These are phyloP conservation scores for Fusarium incarnatum DNA, from an alignment of 2,329 filamentous ascomycete genomes.

Conservation along the genomic window DNA sequence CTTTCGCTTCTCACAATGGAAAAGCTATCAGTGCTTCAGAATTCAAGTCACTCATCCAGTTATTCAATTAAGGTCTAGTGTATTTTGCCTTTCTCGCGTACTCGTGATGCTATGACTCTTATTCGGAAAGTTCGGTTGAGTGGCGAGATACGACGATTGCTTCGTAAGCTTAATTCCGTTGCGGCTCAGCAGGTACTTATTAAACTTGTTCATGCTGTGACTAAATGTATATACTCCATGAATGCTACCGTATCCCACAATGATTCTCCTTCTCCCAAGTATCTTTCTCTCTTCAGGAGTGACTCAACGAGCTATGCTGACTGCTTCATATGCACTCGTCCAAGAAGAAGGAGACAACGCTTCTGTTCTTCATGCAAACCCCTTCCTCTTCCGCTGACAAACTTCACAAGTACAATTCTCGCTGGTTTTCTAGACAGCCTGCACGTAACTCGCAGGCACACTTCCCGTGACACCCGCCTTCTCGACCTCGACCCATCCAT, in stretches of 20 bases:
- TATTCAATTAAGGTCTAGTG: not conserved
- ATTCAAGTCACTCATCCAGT: not conserved
- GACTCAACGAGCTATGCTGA: conserved; percentile 7
- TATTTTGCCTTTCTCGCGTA: not conserved
- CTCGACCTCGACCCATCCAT: conserved; percentile 98
- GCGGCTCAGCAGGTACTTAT: conserved; percentile 7
- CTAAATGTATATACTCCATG: conserved; percentile 28
- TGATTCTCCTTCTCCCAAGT: not conserved
- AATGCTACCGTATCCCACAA: conserved; percentile 23
- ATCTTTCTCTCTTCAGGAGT: conserved; percentile 11
- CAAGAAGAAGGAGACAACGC: not conserved
- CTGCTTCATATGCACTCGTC: conserved; percentile 18
- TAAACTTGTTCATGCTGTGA: conserved; percentile 1
- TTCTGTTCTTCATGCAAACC: not conserved
- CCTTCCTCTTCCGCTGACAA: conserved; percentile 8
- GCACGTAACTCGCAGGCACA: conserved; percentile 94
- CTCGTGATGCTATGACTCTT: conserved; percentile 18
- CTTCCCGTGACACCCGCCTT: conserved; percentile 87
- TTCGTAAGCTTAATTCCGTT: conserved; percentile 26
- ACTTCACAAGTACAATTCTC: conserved; percentile 22
- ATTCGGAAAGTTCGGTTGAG: conserved; percentile 30
- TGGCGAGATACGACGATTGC: conserved; percentile 25
- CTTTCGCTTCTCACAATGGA: conserved; percentile 6
- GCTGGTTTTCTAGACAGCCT: conserved; percentile 68
- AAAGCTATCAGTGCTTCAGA: not conserved